Evolutionary conservation across 768 basidiomycete species (phyloP).

Genomic region (Strobilomyces dryophilus): DNA sequence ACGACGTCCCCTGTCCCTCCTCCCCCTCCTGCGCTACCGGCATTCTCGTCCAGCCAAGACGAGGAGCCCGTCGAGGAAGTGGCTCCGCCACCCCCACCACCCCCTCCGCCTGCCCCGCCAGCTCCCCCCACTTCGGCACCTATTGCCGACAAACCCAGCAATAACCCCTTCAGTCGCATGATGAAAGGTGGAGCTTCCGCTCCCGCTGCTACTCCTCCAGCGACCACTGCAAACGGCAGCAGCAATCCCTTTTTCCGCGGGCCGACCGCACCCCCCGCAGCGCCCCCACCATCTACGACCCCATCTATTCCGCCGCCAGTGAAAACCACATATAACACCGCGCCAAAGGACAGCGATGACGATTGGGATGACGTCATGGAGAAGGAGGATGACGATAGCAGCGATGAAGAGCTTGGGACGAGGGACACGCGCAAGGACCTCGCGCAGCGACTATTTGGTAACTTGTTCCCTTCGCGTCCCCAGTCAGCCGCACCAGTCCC

Average conservation of each 20-base stretch:
- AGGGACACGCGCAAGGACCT: slow-evolving; percentile 65
- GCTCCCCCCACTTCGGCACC: slow-evolving; percentile 28
- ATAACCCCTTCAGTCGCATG: slow-evolving; percentile 79
- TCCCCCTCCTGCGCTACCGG: slow-evolving; percentile 33
- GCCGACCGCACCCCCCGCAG: slow-evolving; percentile 38
- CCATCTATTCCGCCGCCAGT: slow-evolving; percentile 40
- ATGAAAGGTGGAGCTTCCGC: slow-evolving; percentile 41
- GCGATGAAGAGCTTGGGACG: slow-evolving; percentile 74
- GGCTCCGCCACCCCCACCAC: slow-evolving; percentile 29
- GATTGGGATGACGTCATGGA: slow-evolving; percentile 88
- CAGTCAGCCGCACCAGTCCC: slow-evolving; percentile 45
- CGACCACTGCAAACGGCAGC: slow-evolving; percentile 38
- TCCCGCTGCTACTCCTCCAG: slow-evolving; percentile 13
- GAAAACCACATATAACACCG: slow-evolving; percentile 60
- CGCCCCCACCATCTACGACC: slow-evolving; percentile 35
- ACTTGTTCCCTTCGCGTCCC: slow-evolving; percentile 56
- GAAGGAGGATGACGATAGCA: slow-evolving; percentile 63
- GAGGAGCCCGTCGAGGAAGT: slow-evolving; percentile 16
- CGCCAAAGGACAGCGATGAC: slow-evolving; percentile 56
- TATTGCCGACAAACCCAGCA: slow-evolving; percentile 48
- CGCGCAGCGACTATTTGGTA: slow-evolving; percentile 77
- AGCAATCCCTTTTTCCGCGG: slow-evolving; percentile 76
- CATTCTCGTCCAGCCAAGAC: slow-evolving; percentile 16
- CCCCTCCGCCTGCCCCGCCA: slow-evolving; percentile 29
- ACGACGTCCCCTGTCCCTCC: slow-evolving; percentile 35